phyloP scores from a whole-genome alignment of 129 eudicot species.

The Daucus carota region DNA sequence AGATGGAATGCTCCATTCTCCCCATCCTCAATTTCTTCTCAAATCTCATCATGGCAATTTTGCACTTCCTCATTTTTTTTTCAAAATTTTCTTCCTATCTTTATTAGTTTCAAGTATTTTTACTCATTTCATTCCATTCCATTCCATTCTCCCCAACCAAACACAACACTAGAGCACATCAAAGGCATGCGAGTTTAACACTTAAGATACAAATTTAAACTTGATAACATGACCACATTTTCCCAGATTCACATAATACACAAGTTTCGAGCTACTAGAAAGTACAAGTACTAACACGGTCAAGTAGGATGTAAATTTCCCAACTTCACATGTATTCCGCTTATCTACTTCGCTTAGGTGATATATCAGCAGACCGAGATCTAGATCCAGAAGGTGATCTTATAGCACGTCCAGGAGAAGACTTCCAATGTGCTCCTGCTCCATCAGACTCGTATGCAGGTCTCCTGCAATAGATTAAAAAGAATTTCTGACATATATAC shows the following conservation, averaged over 20 bases:
- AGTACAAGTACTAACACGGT: slow-evolving; percentile 5
- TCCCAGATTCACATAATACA: neutral
- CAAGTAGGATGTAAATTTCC: neutral
- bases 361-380: slow-evolving; percentile 36
- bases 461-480: slow-evolving; percentile 15
- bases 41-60: no score
- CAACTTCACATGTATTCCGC: neutral
- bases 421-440: slow-evolving; percentile 12
- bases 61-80: no score
- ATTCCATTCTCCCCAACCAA: no score
- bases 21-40: no score
- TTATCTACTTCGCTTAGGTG: slow-evolving; percentile 23
- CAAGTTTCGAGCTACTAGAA: neutral
- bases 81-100: no score
- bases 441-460: slow-evolving; percentile 18
- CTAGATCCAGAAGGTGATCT: slow-evolving; percentile 40
- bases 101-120: no score
- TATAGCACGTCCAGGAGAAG: slow-evolving; percentile 26
- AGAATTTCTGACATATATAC: no score
- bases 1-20: no score
- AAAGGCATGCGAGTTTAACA: neutral
- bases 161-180: neutral
- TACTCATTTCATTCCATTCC: no score
- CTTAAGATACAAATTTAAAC: neutral
- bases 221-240: neutral